These are phyloP conservation scores for Cutaneotrichosporon spelunceum DNA, from an alignment of 1,284 basidiomycete species.

Conservation along the genomic window DNA sequence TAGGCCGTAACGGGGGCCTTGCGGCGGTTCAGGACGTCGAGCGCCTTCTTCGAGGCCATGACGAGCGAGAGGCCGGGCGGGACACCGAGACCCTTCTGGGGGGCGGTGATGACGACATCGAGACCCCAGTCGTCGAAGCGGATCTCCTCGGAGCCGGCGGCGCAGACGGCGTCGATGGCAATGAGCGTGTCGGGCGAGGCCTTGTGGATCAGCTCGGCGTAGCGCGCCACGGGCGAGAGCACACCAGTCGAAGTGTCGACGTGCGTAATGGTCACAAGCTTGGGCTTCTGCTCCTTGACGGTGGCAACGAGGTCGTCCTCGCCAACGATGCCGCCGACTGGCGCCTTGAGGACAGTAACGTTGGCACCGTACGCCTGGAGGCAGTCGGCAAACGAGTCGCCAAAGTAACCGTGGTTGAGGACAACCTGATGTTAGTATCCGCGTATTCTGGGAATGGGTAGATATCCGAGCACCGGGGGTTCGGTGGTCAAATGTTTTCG, in stretches of 20 bases:
- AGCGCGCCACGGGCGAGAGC: conserved; percentile 75
- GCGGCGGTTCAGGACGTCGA: conserved; percentile 70
- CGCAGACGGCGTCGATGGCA: conserved; percentile 88
- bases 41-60: conserved; percentile 73
- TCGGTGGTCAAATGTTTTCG: background rate
- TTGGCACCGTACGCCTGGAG: conserved; percentile 84
- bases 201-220: conserved; percentile 70
- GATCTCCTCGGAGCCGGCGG: conserved; percentile 94
- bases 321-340: conserved; percentile 73
- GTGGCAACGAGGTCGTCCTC: conserved; percentile 55
- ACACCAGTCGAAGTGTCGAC: conserved; percentile 86
- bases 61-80: conserved; percentile 93
- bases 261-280: conserved; percentile 88
- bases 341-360: conserved; percentile 79
- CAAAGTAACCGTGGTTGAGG: conserved; percentile 77
- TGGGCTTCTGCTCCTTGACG: conserved; percentile 78
- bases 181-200: conserved; percentile 86
- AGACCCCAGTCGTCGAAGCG: conserved; percentile 90
- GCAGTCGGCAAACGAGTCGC: conserved; percentile 77
- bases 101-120: conserved; percentile 84
- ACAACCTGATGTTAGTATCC: conserved; percentile 48
- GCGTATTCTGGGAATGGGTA: background rate
- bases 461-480: background rate
- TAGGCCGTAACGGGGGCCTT: conserved; percentile 71
- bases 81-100: conserved; percentile 90